Evolutionary conservation across 129 eudicot species (phyloP).

Genomic region (Flaveria brownii): DNA sequence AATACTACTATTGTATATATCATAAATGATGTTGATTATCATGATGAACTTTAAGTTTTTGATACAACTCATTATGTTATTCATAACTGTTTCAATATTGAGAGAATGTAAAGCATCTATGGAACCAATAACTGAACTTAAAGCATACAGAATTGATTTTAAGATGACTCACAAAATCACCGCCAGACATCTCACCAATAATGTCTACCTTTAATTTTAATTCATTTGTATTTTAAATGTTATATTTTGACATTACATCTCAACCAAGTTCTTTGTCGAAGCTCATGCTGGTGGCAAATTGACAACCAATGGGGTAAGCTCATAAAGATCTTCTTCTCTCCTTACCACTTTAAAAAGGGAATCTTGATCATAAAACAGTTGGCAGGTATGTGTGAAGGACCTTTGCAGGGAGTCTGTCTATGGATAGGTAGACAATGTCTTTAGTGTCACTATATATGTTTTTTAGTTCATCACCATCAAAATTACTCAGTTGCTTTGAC

Average conservation of each 20-base stretch:
- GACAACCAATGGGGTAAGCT: too few species aligned
- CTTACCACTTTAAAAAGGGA: not conserved
- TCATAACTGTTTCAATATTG: too few species aligned
- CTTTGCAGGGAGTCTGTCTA: constrained; percentile 81
- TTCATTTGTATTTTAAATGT: not conserved
- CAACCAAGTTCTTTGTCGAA: constrained; percentile 63
- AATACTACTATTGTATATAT: too few species aligned
- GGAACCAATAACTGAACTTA: too few species aligned
- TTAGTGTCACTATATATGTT: constrained; percentile 33
- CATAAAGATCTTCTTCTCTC: too few species aligned
- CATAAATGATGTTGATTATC: too few species aligned
- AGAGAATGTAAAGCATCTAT: too few species aligned
- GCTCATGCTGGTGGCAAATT: constrained; percentile 52
- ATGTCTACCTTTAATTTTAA: not conserved
- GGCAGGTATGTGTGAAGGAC: constrained; percentile 68
- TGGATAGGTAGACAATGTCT: constrained; percentile 71
- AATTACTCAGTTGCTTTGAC: not conserved
- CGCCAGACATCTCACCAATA: too few species aligned
- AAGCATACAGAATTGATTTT: too few species aligned
- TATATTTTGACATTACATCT: constrained; percentile 38
- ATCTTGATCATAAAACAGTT: constrained; percentile 26
- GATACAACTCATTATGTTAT: too few species aligned
- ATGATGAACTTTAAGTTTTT: too few species aligned
- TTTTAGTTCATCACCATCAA: not conserved
- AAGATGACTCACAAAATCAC: not conserved